Base-by-base conservation (phyloP, 139 green algal genomes). In the Auxenochlorella pyrenoidosa region DNA sequence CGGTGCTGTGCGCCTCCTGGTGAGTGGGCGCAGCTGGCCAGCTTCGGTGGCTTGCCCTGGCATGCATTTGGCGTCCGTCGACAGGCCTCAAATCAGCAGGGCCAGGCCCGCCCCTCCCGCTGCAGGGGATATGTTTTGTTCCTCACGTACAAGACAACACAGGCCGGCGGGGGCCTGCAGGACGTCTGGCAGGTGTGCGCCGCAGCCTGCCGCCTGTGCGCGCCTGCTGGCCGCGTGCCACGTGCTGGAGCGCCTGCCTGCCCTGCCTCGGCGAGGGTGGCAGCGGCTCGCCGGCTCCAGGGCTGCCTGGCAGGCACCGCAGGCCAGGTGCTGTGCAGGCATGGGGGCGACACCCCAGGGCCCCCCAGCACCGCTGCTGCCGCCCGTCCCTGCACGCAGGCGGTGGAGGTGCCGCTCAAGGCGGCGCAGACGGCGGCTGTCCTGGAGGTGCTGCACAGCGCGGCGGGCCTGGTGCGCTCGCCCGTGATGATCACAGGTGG, bases 391-490 rank as follows among this genome's bases (percentile, higher is more conserved):
- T 8, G 15, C 54, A 22, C 34, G 60, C 90, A 97, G 94, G 90
- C 85, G 26, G 91, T 95, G 1, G 92, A 95, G 80, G 3, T 94
- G 16, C 94, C 95, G 5, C 87, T 99, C 40, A 97, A 97, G 87
- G 85, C 96, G 38, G 92, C 92, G 5, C 97, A 99, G 84, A 97
- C 95, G 12, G 94, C 95, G 10, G 97, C 97, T 8, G 65, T 98
- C 0, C 60, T 98, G 88, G 97, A 99, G 79, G 89, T 96, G 24
- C 40, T 98, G n/a, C 96, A 99, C 90, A 93, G 91, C 40, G 89
- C 90, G 0, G 3, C 95, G 6, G 95, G 97, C 40, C 43, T 99
- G 1, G 96, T 98, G 47, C 91, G 94, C 28, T 97, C 95, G 0
- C 96, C 96, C 1, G 90, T 98, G 1, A 79, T 93, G 30, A 94